These are phyloP conservation scores for Boechera divaricarpa DNA, from an alignment of 345 rosid genomes.

Conservation along the genomic window DNA sequence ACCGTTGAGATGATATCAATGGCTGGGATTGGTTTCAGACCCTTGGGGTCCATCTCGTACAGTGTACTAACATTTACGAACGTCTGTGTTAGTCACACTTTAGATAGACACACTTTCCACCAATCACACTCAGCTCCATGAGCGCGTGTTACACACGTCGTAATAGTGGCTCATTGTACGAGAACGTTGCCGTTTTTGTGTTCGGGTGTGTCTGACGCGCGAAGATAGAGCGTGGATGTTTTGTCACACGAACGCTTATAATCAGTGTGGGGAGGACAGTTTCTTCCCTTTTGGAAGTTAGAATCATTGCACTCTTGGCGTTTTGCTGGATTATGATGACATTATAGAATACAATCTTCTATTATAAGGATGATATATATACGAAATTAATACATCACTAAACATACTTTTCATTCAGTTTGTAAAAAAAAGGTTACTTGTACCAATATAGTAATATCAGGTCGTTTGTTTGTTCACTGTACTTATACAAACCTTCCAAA, in stretches of 20 bases:
- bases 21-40: slow-evolving; percentile 33
- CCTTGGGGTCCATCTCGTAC: slow-evolving; percentile 43
- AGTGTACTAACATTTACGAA: slow-evolving; percentile 46
- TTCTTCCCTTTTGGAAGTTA: slow-evolving; percentile 35
- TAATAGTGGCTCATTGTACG: neutral
- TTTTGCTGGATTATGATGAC: slow-evolving; percentile 37
- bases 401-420: slow-evolving; percentile 23
- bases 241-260: slow-evolving; percentile 39
- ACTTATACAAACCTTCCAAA: slow-evolving; percentile 26
- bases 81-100: slow-evolving; percentile 44
- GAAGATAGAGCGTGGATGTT: slow-evolving; percentile 7
- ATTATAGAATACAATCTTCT: slow-evolving; percentile 38
- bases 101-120: slow-evolving; percentile 23
- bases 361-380: slow-evolving; percentile 5
- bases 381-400: slow-evolving; percentile 33
- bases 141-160: slow-evolving; percentile 31
- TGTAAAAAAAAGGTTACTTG: slow-evolving; percentile 7
- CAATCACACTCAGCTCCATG: slow-evolving; percentile 21
- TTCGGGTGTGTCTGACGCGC: neutral
- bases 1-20: slow-evolving; percentile 49
- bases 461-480: slow-evolving; percentile 7
- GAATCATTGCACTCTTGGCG: slow-evolving; percentile 44
- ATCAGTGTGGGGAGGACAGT: slow-evolving; percentile 40
- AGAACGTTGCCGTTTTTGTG: neutral
- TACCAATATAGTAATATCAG: slow-evolving; percentile 21